Evolutionary conservation across 2,329 filamentous ascomycete species (phyloP), one percentile per base, ranked within the genome.

Genomic region (Juglanconis sp.): DNA sequence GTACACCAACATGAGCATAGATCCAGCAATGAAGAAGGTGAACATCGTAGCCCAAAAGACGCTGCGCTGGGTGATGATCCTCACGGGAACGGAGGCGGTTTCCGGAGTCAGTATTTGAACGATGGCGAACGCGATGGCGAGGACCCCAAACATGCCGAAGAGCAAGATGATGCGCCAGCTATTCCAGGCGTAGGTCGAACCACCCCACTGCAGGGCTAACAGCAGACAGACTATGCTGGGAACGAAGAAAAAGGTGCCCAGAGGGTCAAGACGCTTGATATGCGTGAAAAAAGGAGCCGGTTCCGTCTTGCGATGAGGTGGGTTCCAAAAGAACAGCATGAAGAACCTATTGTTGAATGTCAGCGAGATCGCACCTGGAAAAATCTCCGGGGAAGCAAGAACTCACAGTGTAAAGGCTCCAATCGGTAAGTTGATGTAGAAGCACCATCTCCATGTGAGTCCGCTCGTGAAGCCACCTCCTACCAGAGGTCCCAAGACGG

Each of bases 141-240:
- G 73, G 15, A 80, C 66, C 1, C 67, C 80, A 60, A 82, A 85
- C 9, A 84, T 64, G 48, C 78, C 73, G 8, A 87, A 76, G n/a
- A 87, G 73, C 7, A 80, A 65, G 53, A 86, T 79, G 57, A 85
- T 78, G 48, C 79, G 78, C 73, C 79, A 80, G 64, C 74, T 77
- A 44, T 69, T 72, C 84, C 84, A 87, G 0, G 74, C 63, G 65
- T 85, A 82, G 2, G 70, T 76, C 2, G 77, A 77, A 3, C 84
- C 84, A 55, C 84, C 84, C 85, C 85, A 88, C 66, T 88, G 82
- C 38, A 89, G 74, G 1, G 86, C 86, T 5, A 89, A 74, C 3
- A 89, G 72, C 42, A 88, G 80, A 63, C 79, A 85, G 13, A 87
- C 76, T 44, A 87, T 78, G 36, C 79, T 79, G 0, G 86, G 85